These are phyloP conservation scores for Ophiostoma ips DNA, from an alignment of 2,329 filamentous ascomycete genomes.

Conservation along the genomic window DNA sequence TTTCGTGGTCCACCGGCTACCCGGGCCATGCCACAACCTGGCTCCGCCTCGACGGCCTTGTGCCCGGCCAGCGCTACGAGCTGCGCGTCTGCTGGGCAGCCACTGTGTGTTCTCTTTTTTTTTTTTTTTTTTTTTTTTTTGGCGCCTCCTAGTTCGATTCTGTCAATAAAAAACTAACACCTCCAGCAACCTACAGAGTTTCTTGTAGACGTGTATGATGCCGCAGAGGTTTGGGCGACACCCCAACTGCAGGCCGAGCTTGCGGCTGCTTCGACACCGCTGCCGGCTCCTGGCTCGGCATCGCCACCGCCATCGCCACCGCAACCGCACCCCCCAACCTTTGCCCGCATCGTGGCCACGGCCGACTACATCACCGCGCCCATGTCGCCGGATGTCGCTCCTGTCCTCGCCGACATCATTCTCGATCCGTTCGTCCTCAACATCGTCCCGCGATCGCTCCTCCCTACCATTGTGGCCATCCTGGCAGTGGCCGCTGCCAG, in stretches of 20 bases:
- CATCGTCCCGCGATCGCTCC: conserved; percentile 62
- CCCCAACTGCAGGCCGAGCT: conserved; percentile 43
- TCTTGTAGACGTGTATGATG: conserved; percentile 48
- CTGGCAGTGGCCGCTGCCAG: conserved; percentile 37
- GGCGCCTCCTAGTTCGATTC: background rate
- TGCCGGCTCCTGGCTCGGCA: background rate
- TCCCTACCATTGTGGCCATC: conserved; percentile 59
- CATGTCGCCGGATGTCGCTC: conserved; percentile 53
- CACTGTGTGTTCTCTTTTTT: conserved; percentile 41
- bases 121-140: too few relatives aligned
- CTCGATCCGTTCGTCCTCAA: conserved; percentile 72
- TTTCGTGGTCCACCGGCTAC: conserved; percentile 41
- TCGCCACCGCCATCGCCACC: conserved; percentile 37
- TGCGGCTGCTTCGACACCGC: conserved; percentile 28
- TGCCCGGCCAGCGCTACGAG: conserved; percentile 69
- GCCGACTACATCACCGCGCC: conserved; percentile 79
- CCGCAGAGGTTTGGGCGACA: conserved; percentile 46
- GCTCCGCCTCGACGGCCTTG: conserved; percentile 61
- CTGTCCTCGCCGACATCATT: conserved; percentile 66
- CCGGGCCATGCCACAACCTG: conserved; percentile 58
- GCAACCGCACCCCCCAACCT: background rate
- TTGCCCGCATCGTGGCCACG: conserved; percentile 41
- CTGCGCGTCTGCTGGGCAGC: conserved; percentile 87
- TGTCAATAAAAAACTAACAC: background rate
- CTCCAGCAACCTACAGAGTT: conserved; percentile 75